Evolutionary conservation across 2,329 filamentous ascomycete genomes (phyloP).

Genomic region (Colletotrichum melonis): DNA sequence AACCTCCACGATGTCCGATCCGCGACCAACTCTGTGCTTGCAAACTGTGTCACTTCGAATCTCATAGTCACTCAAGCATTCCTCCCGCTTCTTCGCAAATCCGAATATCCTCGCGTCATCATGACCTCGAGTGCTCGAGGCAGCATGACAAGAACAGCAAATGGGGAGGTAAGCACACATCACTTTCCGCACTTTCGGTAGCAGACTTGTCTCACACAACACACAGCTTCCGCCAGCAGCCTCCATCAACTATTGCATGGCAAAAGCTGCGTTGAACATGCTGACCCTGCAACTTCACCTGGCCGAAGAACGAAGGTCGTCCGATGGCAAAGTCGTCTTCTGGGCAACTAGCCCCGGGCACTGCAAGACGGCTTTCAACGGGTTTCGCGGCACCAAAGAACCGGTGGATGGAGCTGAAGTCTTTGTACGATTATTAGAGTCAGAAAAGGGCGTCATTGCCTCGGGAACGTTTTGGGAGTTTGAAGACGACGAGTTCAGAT

Average conservation of each 20-base stretch:
- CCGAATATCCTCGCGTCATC: background rate
- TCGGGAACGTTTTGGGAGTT: background rate
- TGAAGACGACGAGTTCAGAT: background rate
- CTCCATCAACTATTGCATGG: background rate
- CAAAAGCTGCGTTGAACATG: background rate
- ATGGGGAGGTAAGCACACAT: background rate
- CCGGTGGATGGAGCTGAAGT: background rate
- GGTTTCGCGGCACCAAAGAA: background rate
- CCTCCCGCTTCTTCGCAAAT: background rate
- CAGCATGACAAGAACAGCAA: background rate
- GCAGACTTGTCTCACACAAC: background rate
- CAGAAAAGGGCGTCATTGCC: background rate
- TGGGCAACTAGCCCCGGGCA: background rate
- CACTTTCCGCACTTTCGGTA: background rate
- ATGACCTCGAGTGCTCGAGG: background rate
- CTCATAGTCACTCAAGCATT: background rate
- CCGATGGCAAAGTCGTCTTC: background rate
- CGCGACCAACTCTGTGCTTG: background rate
- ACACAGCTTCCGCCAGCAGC: background rate
- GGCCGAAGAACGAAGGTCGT: background rate
- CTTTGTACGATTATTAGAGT: background rate
- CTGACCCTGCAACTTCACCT: background rate
- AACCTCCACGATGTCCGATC: background rate
- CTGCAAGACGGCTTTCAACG: conserved; percentile 7
- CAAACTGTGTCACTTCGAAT: background rate